These are phyloP conservation scores for Insectozyma bohioensis DNA, from an alignment of 1,139 yeast species.

Conservation along the genomic window DNA sequence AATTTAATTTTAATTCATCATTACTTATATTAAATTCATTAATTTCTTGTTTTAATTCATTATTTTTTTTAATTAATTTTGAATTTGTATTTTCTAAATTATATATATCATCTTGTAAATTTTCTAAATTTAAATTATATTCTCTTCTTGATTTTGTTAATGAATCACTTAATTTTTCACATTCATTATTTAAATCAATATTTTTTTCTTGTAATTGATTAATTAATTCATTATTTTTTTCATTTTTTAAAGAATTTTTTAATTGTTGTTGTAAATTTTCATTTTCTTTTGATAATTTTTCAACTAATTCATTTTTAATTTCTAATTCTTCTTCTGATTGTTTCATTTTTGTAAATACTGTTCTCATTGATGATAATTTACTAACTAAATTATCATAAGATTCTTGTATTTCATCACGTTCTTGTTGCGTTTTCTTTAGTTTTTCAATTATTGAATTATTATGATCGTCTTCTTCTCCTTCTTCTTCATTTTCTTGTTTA, in stretches of 20 bases:
- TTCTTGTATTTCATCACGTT: constrained; percentile 65
- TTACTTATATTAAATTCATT: constrained; percentile 48
- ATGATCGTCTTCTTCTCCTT: background rate
- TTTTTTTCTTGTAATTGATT: constrained; percentile 39
- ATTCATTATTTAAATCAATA: constrained; percentile 59
- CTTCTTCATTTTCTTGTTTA: background rate
- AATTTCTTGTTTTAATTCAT: constrained; percentile 40
- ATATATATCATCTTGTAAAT: constrained; percentile 49
- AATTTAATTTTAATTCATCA: constrained; percentile 49
- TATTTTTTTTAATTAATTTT: constrained; percentile 32
- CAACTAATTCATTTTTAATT: constrained; percentile 45
- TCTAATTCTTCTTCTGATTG: constrained; percentile 73
- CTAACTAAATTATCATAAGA: constrained; percentile 76
- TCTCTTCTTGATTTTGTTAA: constrained; percentile 48
- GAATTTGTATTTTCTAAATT: constrained; percentile 38
- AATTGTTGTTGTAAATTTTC: constrained; percentile 22
- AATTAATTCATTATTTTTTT: constrained; percentile 27
- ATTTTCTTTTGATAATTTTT: constrained; percentile 27
- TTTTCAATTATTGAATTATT: constrained; percentile 9
- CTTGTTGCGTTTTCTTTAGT: constrained; percentile 27
- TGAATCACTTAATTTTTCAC: constrained; percentile 59
- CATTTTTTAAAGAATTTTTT: constrained; percentile 11
- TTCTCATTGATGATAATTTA: constrained; percentile 77
- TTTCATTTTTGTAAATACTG: constrained; percentile 73
- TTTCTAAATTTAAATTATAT: constrained; percentile 39